Evolutionary conservation across 192 early-diverging fungal genomes (phyloP).

Genomic region (Coemansia sp.): DNA sequence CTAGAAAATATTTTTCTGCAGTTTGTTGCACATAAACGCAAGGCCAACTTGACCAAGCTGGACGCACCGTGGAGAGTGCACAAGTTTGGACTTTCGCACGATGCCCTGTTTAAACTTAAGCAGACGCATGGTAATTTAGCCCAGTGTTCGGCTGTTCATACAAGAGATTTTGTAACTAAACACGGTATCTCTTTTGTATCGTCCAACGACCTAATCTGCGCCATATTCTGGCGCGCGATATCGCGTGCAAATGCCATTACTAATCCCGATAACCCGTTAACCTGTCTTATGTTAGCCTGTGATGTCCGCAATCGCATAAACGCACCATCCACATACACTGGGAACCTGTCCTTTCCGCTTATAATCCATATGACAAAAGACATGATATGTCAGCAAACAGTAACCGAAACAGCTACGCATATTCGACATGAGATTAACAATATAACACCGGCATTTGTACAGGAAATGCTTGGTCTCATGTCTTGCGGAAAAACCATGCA

Average conservation of each 20-base stretch:
- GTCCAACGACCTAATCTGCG: constrained; percentile 32
- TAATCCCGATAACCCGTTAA: constrained; percentile 24
- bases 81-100: constrained; percentile 14
- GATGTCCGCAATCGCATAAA: constrained; percentile 32
- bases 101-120: constrained; percentile 16
- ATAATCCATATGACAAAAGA: constrained; percentile 22
- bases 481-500: constrained; percentile 12
- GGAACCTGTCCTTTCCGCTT: constrained; percentile 43
- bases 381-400: constrained; percentile 10
- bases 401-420: constrained; percentile 35
- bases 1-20: background rate
- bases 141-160: constrained; percentile 5
- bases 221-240: constrained; percentile 42
- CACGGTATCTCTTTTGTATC: constrained; percentile 27
- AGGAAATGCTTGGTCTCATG: constrained; percentile 18
- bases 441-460: constrained; percentile 11
- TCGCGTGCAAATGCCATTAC: constrained; percentile 21
- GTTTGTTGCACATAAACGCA: background rate
- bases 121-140: constrained; percentile 9
- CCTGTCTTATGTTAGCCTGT: constrained; percentile 43
- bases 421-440: constrained; percentile 24
- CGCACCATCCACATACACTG: constrained; percentile 21
- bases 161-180: background rate
- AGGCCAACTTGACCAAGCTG: background rate
- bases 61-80: background rate